Percentiles rank a stretch among this genome's conserved stretches.
These are phyloP conservation scores for Debaryomyces tyrocola DNA, from an alignment of 805 yeast genomes.

Conservation along the genomic window DNA sequence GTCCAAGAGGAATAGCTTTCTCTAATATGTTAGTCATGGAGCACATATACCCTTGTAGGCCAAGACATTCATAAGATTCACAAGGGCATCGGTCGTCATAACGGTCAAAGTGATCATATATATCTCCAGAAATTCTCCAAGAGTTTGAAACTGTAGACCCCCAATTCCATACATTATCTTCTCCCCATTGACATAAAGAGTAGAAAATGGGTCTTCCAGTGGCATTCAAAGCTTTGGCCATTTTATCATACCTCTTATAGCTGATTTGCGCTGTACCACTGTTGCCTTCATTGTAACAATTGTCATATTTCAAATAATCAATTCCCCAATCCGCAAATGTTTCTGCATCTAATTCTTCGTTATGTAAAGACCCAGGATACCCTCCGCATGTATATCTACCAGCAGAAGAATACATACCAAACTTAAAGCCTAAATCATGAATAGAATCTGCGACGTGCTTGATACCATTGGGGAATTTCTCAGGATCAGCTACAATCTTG, in stretches of 20 bases:
- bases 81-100: slow-evolving; percentile 28
- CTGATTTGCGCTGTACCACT: slow-evolving; percentile 23
- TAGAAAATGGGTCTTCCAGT: slow-evolving; percentile 29
- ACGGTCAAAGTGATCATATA: slow-evolving; percentile 12
- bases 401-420: slow-evolving; percentile 33
- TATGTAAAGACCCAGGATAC: slow-evolving; percentile 25
- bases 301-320: slow-evolving; percentile 30
- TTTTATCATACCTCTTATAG: slow-evolving; percentile 21
- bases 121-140: slow-evolving; percentile 29
- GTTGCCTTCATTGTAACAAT: slow-evolving; percentile 26
- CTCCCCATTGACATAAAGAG: slow-evolving; percentile 32
- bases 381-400: slow-evolving; percentile 31
- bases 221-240: slow-evolving; percentile 24
- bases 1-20: slow-evolving; percentile 25
- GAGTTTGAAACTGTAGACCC: slow-evolving; percentile 25
- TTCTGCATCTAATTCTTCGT: slow-evolving; percentile 25
- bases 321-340: slow-evolving; percentile 26
- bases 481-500: slow-evolving; percentile 15
- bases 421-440: slow-evolving; percentile 21
- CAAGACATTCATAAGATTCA: slow-evolving; percentile 19
- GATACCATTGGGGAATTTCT: slow-evolving; percentile 27
- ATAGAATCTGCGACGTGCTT: slow-evolving; percentile 18
- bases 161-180: slow-evolving; percentile 28
- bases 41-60: slow-evolving; percentile 22
- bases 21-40: slow-evolving; percentile 20